Evolutionary conservation across 2,329 filamentous ascomycete genomes (phyloP), one percentile per base, ranked within the genome.

Genomic region (Colletotrichum eremochloae): DNA sequence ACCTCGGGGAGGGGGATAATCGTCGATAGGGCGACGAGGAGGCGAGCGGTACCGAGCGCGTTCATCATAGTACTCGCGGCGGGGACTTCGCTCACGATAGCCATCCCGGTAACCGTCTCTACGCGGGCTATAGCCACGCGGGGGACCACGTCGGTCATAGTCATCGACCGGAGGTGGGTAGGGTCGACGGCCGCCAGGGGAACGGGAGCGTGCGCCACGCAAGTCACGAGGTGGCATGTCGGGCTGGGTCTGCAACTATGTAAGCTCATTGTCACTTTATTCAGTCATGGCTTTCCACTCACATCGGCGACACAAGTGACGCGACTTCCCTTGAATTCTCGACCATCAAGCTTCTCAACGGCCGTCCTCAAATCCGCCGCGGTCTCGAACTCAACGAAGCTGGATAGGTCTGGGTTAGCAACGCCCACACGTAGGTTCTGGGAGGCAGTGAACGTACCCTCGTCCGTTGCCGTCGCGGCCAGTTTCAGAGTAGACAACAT

Each of bases 401-500:
- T 98, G 80, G 18, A 66, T 24, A 24, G 9, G 2, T 20, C 64
- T 31, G 20, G 9, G 44, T 24, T 44, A 63, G 48, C 14, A 33
- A n/a, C 3, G 4, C 46, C 33, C 24, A 31, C 12, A 3, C n/a
- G 42, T 36, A 63, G 20, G 3, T n/a, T 12, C 5, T 31, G 33
- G 2, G 29, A 15, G 20, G 12, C 29, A 8, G 18, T 24, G 57
- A 29, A 57, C 93, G 84, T 84, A 97, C 95, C 96, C 96, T 90
- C 93, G 94, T 76, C 95, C 94, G 82, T 97, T 94, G 76, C 93
- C 93, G 81, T 97, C 95, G 79, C 96, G 95, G 78, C 92, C 93
- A 73, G 97, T 97, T 86, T 99, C 96, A 76, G 95, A 98, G 83
- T 97, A 99, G 79, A 99, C 96, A 76, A 99, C 96, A 82, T 98